Evolutionary conservation across 805 yeast genomes (phyloP).

Genomic region (Suhomyces sp.): DNA sequence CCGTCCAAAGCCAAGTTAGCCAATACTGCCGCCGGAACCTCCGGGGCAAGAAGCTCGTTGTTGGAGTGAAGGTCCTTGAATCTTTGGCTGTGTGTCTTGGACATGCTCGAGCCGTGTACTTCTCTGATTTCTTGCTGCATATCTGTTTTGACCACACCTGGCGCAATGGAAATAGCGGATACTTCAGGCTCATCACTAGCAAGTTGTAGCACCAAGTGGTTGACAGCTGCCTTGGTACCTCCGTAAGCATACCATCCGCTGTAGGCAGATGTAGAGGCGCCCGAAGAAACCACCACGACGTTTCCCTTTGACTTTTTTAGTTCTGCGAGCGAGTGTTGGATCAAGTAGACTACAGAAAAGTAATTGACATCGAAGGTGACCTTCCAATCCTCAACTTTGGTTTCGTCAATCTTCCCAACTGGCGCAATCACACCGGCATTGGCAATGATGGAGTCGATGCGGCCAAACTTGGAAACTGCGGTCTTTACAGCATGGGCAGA

Average conservation of each 20-base stretch:
- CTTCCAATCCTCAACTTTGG: conserved; percentile 59
- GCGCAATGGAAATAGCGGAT: conserved; percentile 74
- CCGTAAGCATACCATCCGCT: conserved; percentile 92
- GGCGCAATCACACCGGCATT: conserved; percentile 87
- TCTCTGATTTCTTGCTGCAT: conserved; percentile 86
- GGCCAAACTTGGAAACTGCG: conserved; percentile 52
- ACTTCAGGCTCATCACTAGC: conserved; percentile 64
- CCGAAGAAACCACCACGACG: conserved; percentile 81
- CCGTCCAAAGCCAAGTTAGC: conserved; percentile 65
- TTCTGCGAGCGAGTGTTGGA: conserved; percentile 53
- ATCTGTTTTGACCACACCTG: conserved; percentile 89
- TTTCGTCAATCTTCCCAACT: conserved; percentile 49
- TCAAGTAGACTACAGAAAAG: conserved; percentile 67
- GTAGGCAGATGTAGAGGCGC: conserved; percentile 66
- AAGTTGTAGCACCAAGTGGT: conserved; percentile 66
- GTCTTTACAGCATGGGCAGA: conserved; percentile 37
- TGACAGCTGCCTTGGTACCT: conserved; percentile 85
- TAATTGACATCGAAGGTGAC: conserved; percentile 69
- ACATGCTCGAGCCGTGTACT: conserved; percentile 58
- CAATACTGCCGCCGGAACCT: conserved; percentile 67
- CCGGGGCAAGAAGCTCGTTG: conserved; percentile 61
- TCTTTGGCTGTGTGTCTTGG: conserved; percentile 51
- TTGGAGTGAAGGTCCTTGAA: conserved; percentile 62
- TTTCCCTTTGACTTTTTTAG: conserved; percentile 57
- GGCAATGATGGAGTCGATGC: conserved; percentile 61